Conservation (phyloP, 371 early-diverging fungal species). For the Conidiobolus incongruus region DNA sequence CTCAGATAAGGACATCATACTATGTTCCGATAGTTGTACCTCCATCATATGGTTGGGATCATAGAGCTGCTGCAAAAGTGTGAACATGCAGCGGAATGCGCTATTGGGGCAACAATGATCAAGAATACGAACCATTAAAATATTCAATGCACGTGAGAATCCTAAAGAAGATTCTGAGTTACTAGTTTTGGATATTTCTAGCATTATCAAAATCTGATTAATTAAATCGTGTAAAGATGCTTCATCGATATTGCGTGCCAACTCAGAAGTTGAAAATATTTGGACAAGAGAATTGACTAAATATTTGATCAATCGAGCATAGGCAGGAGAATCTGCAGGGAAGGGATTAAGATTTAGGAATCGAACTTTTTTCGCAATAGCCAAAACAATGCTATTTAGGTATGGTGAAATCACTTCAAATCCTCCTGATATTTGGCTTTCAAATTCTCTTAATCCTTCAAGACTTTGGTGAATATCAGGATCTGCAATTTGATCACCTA, state of each 20-base stretch:
- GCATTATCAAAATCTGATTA: constrained; percentile 6
- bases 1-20: too few relatives aligned
- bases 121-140: constrained; percentile 2
- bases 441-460: constrained; percentile 61
- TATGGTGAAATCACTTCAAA: constrained; percentile 29
- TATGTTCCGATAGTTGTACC: too few relatives aligned
- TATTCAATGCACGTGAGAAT: not conserved
- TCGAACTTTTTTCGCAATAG: constrained; percentile 55
- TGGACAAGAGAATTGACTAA: constrained; percentile 52
- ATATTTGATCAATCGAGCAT: constrained; percentile 43
- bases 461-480: constrained; percentile 41
- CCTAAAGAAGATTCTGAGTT: not conserved
- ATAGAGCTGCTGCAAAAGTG: not conserved
- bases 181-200: too few relatives aligned
- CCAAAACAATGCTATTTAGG: constrained; percentile 38
- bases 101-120: not conserved
- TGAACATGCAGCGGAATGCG: not conserved
- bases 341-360: constrained; percentile 36
- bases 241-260: constrained; percentile 32
- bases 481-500: constrained; percentile 37
- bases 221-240: constrained; percentile 38
- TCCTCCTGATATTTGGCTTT: constrained; percentile 26
- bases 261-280: constrained; percentile 36
- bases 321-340: constrained; percentile 18
- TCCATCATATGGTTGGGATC: too few relatives aligned